These are phyloP conservation scores for Coriolopsis trogii DNA, from an alignment of 1,284 basidiomycete species.

Conservation along the genomic window DNA sequence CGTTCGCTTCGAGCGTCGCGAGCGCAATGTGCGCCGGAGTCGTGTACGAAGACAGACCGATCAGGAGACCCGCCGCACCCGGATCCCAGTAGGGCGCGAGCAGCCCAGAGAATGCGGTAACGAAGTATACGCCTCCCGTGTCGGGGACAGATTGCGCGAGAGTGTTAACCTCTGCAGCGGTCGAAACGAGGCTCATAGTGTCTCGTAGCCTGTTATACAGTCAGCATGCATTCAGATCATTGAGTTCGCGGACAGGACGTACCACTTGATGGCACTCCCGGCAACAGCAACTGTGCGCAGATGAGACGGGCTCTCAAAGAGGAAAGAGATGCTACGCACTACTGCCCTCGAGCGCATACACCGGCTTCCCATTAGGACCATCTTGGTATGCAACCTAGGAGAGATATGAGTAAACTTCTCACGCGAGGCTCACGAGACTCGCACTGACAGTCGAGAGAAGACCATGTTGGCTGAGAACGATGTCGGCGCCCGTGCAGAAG, in stretches of 20 bases:
- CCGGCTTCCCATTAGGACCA: slow-evolving; percentile 75
- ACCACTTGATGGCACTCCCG: slow-evolving; percentile 94
- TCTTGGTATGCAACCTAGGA: slow-evolving; percentile 88
- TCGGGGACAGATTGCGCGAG: slow-evolving; percentile 80
- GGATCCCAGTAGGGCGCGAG: slow-evolving; percentile 95
- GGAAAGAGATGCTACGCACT: slow-evolving; percentile 51
- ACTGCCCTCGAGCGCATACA: slow-evolving; percentile 94
- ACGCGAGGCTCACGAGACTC: background rate
- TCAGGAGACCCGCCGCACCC: slow-evolving; percentile 80
- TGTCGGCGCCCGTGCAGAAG: slow-evolving; percentile 90
- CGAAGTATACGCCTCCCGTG: slow-evolving; percentile 96
- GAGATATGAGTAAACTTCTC: background rate
- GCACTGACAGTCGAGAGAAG: slow-evolving; percentile 84
- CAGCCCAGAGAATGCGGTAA: slow-evolving; percentile 93
- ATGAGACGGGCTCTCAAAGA: background rate
- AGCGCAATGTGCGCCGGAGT: slow-evolving; percentile 94
- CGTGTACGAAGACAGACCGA: slow-evolving; percentile 90
- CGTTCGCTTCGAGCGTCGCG: slow-evolving; percentile 91
- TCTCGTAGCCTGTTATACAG: slow-evolving; percentile 76
- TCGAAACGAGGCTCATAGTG: slow-evolving; percentile 82
- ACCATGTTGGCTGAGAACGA: slow-evolving; percentile 86
- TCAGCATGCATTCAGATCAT: slow-evolving; percentile 1
- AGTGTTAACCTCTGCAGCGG: slow-evolving; percentile 84
- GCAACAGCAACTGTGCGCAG: slow-evolving; percentile 82
- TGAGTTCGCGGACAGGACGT: slow-evolving; percentile 11